These are phyloP conservation scores for Starmera pachycereana DNA, from an alignment of 805 yeast genomes.

Conservation along the genomic window DNA sequence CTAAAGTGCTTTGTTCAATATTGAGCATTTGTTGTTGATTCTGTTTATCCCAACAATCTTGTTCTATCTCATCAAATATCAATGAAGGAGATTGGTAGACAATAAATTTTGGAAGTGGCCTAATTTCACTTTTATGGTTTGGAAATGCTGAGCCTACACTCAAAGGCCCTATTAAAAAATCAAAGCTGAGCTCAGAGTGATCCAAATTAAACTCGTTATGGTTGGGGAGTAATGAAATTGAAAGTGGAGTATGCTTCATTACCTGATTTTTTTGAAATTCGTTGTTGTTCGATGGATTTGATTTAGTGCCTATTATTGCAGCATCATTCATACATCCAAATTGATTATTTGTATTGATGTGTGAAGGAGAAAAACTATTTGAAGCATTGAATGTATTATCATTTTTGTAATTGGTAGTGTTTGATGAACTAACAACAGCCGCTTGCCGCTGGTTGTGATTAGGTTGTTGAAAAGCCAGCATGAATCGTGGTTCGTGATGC, in stretches of 20 bases:
- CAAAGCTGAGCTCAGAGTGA: slow-evolving; percentile 6
- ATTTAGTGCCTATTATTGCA: too few species aligned
- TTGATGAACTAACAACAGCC: background rate
- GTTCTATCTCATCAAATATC: slow-evolving; percentile 17
- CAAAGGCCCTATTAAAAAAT: slow-evolving; percentile 17
- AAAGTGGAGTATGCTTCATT: too few species aligned
- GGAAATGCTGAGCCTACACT: slow-evolving; percentile 1
- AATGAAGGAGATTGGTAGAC: slow-evolving; percentile 27
- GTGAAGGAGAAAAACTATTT: too few species aligned
- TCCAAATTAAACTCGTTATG: background rate
- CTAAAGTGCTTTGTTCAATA: slow-evolving; percentile 42
- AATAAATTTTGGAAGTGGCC: slow-evolving; percentile 27
- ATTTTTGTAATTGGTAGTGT: background rate
- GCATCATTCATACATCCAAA: too few species aligned
- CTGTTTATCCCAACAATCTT: slow-evolving; percentile 60
- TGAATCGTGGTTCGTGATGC: background rate
- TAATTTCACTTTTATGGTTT: slow-evolving; percentile 3
- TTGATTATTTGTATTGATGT: too few species aligned
- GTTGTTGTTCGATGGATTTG: slow-evolving; percentile 10
- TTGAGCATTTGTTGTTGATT: slow-evolving; percentile 55
- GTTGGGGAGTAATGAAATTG: too few species aligned
- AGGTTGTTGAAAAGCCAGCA: slow-evolving; percentile 1
- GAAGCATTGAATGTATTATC: background rate
- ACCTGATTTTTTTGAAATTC: slow-evolving; percentile 8
- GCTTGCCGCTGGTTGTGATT: background rate